These are phyloP conservation scores for Chalciporus pseudorubinellus DNA, from an alignment of 768 basidiomycete species.

Conservation along the genomic window DNA sequence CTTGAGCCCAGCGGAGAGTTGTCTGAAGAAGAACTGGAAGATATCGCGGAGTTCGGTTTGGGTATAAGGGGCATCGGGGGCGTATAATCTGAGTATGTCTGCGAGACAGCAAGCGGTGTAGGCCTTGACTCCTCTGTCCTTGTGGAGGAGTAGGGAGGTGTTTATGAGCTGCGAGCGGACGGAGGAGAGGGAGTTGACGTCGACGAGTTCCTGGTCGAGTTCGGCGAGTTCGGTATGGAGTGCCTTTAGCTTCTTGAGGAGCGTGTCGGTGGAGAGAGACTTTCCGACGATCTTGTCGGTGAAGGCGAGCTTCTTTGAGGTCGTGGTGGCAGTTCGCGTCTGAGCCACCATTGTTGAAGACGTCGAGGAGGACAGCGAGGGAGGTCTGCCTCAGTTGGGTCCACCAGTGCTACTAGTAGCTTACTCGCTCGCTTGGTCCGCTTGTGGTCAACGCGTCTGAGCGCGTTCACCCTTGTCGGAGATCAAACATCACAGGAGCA, in stretches of 20 bases:
- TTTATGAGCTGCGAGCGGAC: slow-evolving; percentile 79
- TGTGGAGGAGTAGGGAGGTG: slow-evolving; percentile 83
- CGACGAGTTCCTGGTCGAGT: slow-evolving; percentile 86
- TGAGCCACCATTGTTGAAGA: slow-evolving; percentile 63
- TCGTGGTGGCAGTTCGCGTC: slow-evolving; percentile 56
- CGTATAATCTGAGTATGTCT: slow-evolving; percentile 89
- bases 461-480: slow-evolving; percentile 10
- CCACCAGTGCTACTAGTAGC: no score
- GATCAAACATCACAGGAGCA: background rate
- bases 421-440: background rate
- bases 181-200: slow-evolving; percentile 63
- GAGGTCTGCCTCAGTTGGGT: no score
- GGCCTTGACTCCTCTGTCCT: slow-evolving; percentile 94
- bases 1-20: slow-evolving; percentile 73
- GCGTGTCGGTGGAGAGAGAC: slow-evolving; percentile 72
- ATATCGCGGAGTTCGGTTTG: slow-evolving; percentile 88
- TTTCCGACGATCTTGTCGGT: slow-evolving; percentile 79
- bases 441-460: slow-evolving; percentile 15
- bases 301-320: slow-evolving; percentile 68
- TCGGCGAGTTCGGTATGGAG: slow-evolving; percentile 75
- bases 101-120: slow-evolving; percentile 93
- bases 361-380: background rate
- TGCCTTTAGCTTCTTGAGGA: slow-evolving; percentile 82
- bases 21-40: slow-evolving; percentile 94
- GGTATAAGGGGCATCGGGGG: slow-evolving; percentile 96